These are phyloP conservation scores for Rhizodiscina lignyota DNA, from an alignment of 495 filamentous ascomycete species.

Conservation along the genomic window DNA sequence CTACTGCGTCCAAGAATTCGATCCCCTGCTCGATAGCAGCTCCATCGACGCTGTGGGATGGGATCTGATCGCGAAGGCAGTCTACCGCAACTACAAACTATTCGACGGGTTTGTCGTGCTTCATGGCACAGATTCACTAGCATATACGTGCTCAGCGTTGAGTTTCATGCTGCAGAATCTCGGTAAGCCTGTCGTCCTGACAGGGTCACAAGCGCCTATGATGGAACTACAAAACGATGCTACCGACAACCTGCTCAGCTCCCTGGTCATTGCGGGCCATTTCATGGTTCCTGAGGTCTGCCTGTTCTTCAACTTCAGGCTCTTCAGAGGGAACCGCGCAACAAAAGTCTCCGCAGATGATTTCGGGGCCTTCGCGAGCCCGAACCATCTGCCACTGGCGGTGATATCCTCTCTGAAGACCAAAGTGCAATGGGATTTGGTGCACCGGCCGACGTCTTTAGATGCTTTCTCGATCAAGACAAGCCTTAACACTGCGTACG, in stretches of 20 bases:
- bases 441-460: conserved; percentile 57
- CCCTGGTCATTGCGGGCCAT: conserved; percentile 84
- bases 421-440: conserved; percentile 67
- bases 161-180: conserved; percentile 91
- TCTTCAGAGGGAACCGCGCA: conserved; percentile 81
- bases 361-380: conserved; percentile 75
- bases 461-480: conserved; percentile 61
- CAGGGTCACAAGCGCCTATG: conserved; percentile 86
- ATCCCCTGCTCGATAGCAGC: conserved; percentile 74
- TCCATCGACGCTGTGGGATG: conserved; percentile 85
- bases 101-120: conserved; percentile 93
- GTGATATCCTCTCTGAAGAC: conserved; percentile 65
- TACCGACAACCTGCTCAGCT: conserved; percentile 86
- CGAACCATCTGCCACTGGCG: conserved; percentile 68
- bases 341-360: conserved; percentile 80
- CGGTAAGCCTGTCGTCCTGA: conserved; percentile 82
- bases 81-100: conserved; percentile 64
- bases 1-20: conserved; percentile 77
- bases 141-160: conserved; percentile 81
- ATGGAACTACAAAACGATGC: conserved; percentile 86
- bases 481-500: conserved; percentile 69
- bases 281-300: conserved; percentile 95
- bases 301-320: conserved; percentile 83
- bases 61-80: conserved; percentile 60
- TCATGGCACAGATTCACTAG: conserved; percentile 90